Conservation (phyloP, 2,329 filamentous ascomycete genomes). For the Cryphonectria naterciae region DNA sequence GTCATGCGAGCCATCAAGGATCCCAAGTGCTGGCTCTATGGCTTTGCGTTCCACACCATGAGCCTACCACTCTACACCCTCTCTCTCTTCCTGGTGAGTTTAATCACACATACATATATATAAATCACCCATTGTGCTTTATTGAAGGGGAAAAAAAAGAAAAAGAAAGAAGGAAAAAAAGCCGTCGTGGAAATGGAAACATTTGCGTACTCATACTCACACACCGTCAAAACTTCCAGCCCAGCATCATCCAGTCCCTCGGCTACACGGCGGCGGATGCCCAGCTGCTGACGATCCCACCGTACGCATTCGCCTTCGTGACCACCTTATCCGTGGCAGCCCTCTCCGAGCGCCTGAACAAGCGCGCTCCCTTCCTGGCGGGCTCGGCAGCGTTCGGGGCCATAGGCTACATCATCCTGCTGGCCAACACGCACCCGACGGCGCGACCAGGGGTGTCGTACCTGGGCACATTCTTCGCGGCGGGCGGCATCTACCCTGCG, state of each 20-base stretch:
- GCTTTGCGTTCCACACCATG: slow-evolving; percentile 73
- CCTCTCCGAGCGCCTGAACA: slow-evolving; percentile 60
- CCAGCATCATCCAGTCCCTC: slow-evolving; percentile 58
- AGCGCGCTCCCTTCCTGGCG: slow-evolving; percentile 67
- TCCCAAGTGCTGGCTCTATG: slow-evolving; percentile 74
- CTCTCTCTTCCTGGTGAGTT: slow-evolving; percentile 56
- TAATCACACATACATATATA: too few species aligned
- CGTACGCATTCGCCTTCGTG: slow-evolving; percentile 65
- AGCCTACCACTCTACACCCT: slow-evolving; percentile 64
- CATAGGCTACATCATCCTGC: slow-evolving; percentile 65
- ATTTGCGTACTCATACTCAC: background rate
- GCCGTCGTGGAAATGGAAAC: too few species aligned
- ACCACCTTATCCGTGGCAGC: slow-evolving; percentile 63
- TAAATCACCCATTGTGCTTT: background rate
- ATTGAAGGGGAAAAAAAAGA: too few species aligned
- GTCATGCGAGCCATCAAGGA: slow-evolving; percentile 68
- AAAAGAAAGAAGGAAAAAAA: background rate
- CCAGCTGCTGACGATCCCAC: slow-evolving; percentile 65
- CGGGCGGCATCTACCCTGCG: slow-evolving; percentile 69
- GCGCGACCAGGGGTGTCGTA: slow-evolving; percentile 61
- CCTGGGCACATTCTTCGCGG: slow-evolving; percentile 64
- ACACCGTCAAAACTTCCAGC: slow-evolving; percentile 34
- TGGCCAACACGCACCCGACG: slow-evolving; percentile 52
- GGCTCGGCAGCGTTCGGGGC: slow-evolving; percentile 59
- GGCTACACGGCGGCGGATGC: slow-evolving; percentile 58